Evolutionary conservation across 768 basidiomycete species (phyloP).

Genomic region (Sarcodon sp.): DNA sequence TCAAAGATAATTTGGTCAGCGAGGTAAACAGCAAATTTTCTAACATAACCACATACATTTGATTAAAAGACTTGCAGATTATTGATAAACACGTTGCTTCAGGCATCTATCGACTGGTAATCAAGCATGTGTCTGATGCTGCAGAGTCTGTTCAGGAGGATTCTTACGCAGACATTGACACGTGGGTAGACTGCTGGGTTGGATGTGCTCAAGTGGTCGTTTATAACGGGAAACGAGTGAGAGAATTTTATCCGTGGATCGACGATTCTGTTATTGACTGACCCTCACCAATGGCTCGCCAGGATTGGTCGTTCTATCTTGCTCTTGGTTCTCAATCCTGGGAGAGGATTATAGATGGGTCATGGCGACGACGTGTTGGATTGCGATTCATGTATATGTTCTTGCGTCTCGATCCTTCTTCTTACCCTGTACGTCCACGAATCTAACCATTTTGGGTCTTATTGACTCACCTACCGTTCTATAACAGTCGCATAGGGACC

Average conservation of each 20-base stretch:
- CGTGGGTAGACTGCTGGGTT: conserved; percentile 64
- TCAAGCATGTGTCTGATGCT: conserved; percentile 28
- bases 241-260: not conserved
- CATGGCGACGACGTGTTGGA: conserved; percentile 43
- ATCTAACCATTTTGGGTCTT: not conserved
- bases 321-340: conserved; percentile 37
- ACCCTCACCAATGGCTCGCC: not conserved
- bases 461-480: not conserved
- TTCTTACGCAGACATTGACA: conserved; percentile 26
- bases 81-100: conserved; percentile 36
- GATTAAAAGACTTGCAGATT: conserved; percentile 21
- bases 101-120: conserved; percentile 41
- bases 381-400: conserved; percentile 47
- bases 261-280: not conserved
- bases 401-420: conserved; percentile 43
- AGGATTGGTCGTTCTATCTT: conserved; percentile 57
- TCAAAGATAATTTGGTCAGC: conserved; percentile 34
- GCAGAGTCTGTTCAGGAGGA: conserved; percentile 9
- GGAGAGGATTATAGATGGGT: conserved; percentile 37
- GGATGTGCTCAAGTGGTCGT: conserved; percentile 54
- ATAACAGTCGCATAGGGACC: conserved; percentile 29
- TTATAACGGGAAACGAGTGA: conserved; percentile 32
- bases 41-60: not conserved
- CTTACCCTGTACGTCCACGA: conserved; percentile 36
- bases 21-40: conserved; percentile 23